Evolutionary conservation across 257 asterid genomes (phyloP), one percentile per base, ranked within the genome.

Genomic region (Fraxinus cuspidata): DNA sequence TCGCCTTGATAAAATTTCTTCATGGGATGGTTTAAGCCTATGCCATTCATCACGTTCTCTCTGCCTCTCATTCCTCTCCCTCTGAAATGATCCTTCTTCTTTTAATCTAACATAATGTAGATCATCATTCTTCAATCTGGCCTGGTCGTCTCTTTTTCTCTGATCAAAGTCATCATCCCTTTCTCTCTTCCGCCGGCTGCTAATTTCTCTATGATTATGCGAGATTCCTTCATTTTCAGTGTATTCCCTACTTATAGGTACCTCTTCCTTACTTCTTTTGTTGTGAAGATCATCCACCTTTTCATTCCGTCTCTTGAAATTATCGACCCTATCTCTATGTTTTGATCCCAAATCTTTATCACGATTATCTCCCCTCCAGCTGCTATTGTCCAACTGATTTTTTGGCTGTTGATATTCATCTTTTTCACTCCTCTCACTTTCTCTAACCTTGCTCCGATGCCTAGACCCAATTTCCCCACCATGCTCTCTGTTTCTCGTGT

Each of bases 1-100:
- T 86, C 91, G 87, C 90, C 91, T 91, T 5, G 88, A 77, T 37
- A 78, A 77, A 78, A 80, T 71, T 63, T 94, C 96, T 85, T 90
- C 97, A 81, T 75, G 90, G 35, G 86, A 68, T 67, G 84, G 91
- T 82, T 91, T 93, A 79, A 70, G 78, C 84, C 95, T 90, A 80
- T 90, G 85, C 95, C 99, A 89, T 70, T 92, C 99, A 78, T 90
- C 97, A 78, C 91, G 93, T 44, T 91, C 98, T 84, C 95, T 84
- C 78, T 78, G 92, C 85, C 94, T 89, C 75, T 91, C 99, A 79
- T 80, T 82, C 76, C 90, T 90, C 82, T 94, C 97, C 84, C 88
- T 92, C 80, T 82, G 90, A 75, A 84, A 79, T 58, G 86, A 75
- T 8, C 74, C 92, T 71, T 87, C 98, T 80, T 91, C 97, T 87